Base-by-base conservation (phyloP, 73 alveolate genomes). In the Paraurostyla sp. region DNA sequence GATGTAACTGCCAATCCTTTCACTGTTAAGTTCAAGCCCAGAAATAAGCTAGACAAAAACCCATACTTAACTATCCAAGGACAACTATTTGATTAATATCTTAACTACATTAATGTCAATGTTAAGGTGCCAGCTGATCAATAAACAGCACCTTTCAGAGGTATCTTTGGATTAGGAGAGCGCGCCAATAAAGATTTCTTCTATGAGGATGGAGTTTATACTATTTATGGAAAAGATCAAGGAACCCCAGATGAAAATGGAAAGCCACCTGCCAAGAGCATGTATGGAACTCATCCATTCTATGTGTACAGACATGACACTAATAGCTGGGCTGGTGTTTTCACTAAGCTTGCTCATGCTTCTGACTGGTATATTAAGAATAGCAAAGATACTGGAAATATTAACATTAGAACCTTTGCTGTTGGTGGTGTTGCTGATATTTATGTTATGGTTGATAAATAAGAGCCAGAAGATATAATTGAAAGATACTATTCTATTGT, bases 401-500 rank as follows among this genome's bases (percentile, higher is more conserved):
- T 60, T 0, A 20, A 85, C n/a, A 25, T 91, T 33, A 82, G 42
- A 0, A 57, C 65, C 49, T 33, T 78, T 20, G 89, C 98, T 0
- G 78, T 83, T 35, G 98, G 98, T 50, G 98, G 98, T 38, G 80
- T 87, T 46, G 80, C 85, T 20, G 98, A 94, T 54, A 69, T 91
- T 49, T 91, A 73, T 73, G 38, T 82, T 38, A 49, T 87, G 81
- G 18, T 63, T 30, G 76, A 85, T 48, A 49, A 83, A 42, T 51
- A 92, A 20, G 65, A 80, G 0, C 96, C 95, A 13, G 92, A 91
- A 33, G 89, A 62, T 32, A 80, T 93, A 43, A 80, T 92, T 51
- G 48, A 62, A 23, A 73, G 59, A 30, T 91, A 91, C 87, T 43
- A 91, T 56, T 60, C 86, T 50, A 57, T 94, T 25, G 38, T 94